phyloP scores from a whole-genome alignment of 257 asterid genomes.

The Mitragyna speciosa region DNA sequence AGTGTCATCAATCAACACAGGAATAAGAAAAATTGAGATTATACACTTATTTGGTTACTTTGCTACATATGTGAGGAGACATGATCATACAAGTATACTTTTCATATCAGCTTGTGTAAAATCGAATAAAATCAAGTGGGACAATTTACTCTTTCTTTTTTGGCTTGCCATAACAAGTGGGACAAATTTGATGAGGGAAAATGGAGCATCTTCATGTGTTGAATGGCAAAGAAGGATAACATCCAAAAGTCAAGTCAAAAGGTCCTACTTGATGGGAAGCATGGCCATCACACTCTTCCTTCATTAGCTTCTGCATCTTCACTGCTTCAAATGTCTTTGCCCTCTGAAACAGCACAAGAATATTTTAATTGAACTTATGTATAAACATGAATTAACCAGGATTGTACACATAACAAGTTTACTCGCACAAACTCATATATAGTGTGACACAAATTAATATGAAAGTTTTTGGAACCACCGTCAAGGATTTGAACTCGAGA shows the following conservation, averaged over 20 bases:
- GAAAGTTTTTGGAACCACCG: background rate
- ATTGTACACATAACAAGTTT: background rate
- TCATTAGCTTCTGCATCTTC: constrained; percentile 41
- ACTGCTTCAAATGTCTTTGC: constrained; percentile 59
- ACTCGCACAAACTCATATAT: background rate
- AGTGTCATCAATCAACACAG: background rate
- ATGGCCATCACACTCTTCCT: constrained; percentile 41
- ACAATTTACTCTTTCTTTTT: background rate
- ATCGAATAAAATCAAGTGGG: constrained; percentile 10
- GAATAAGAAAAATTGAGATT: background rate
- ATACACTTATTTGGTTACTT: constrained; percentile 18
- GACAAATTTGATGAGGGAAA: constrained; percentile 28
- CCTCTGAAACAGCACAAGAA: constrained; percentile 40
- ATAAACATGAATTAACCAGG: background rate
- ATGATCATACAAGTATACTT: constrained; percentile 14
- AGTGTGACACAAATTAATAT: background rate
- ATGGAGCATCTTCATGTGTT: constrained; percentile 38
- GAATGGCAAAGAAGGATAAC: constrained; percentile 41
- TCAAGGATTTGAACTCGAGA: background rate
- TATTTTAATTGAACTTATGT: background rate
- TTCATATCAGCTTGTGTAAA: background rate
- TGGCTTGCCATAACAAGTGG: constrained; percentile 6
- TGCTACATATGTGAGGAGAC: constrained; percentile 14
- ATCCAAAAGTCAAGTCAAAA: constrained; percentile 45
- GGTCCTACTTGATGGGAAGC: constrained; percentile 35